phyloP scores from a whole-genome alignment of 345 rosid species.

The thale cress (Arabidopsis thaliana) region DNA sequence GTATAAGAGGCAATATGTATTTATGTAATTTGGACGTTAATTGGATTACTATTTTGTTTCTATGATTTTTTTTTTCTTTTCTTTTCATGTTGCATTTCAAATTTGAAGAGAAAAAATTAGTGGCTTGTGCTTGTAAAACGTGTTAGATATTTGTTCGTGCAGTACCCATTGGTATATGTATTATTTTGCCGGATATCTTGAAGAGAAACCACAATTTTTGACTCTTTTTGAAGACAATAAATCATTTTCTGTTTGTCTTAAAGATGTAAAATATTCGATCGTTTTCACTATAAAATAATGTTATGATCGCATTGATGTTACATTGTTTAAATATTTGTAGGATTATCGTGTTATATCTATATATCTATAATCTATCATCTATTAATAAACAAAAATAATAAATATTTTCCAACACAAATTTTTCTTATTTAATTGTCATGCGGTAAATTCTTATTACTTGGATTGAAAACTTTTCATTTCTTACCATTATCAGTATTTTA shows the following conservation, averaged over 20 bases:
- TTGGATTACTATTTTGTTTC: constrained; percentile 4
- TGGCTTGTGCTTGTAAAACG: constrained; percentile 29
- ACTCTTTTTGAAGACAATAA: not conserved
- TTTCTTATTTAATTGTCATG: not conserved
- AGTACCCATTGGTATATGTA: not conserved
- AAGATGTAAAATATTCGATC: not conserved
- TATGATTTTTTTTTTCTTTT: not conserved
- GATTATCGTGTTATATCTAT: not conserved
- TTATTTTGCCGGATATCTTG: not conserved
- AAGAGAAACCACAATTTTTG: not conserved
- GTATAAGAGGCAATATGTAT: not conserved
- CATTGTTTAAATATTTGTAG: not conserved
- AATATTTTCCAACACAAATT: not conserved
- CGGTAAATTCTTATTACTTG: not conserved
- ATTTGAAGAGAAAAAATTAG: not conserved
- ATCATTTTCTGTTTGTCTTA: not conserved
- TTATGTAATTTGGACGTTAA: not conserved
- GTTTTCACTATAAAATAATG: constrained; percentile 12
- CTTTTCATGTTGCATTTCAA: constrained; percentile 10
- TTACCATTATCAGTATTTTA: not conserved
- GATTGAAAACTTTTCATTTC: not conserved
- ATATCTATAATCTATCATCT: not conserved
- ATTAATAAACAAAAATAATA: not conserved
- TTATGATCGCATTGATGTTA: constrained; percentile 1
- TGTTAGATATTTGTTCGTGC: constrained; percentile 30